Conservation (phyloP, 2,329 filamentous ascomycete species). For the Grosmannia huntii region DNA sequence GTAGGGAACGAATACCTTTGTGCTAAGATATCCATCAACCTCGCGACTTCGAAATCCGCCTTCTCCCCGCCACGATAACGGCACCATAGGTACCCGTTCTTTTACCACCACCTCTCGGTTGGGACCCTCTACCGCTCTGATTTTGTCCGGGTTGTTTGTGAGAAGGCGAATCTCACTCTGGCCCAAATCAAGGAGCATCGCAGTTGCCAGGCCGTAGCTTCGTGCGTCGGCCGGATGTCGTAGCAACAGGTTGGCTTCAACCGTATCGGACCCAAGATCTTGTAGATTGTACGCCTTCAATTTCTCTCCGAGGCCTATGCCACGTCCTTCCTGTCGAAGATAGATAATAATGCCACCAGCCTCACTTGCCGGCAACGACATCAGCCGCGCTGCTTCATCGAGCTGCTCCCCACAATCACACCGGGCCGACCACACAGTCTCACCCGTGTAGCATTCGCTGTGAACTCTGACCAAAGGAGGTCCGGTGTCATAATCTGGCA, state of each 20-base stretch:
- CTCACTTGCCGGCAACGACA: constrained; percentile 55
- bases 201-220: constrained; percentile 91
- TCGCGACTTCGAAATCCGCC: constrained; percentile 77
- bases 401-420: constrained; percentile 98
- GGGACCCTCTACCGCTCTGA: constrained; percentile 84
- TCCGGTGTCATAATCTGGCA: constrained; percentile 7
- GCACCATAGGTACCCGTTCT: constrained; percentile 91
- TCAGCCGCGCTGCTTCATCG: constrained; percentile 87
- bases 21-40: constrained; percentile 86
- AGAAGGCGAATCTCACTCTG: constrained; percentile 66
- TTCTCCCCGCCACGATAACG: constrained; percentile 78
- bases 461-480: constrained; percentile 85
- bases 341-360: constrained; percentile 89
- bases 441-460: constrained; percentile 95
- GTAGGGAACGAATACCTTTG: constrained; percentile 53
- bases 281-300: constrained; percentile 97
- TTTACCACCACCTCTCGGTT: constrained; percentile 76
- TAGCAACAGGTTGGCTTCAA: constrained; percentile 84
- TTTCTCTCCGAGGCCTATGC: constrained; percentile 90
- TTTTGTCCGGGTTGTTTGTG: constrained; percentile 97
- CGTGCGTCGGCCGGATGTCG: constrained; percentile 88
- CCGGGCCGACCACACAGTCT: constrained; percentile 94
- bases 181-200: constrained; percentile 80
- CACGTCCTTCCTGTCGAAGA: constrained; percentile 86
- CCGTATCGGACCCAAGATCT: constrained; percentile 92